Evolutionary conservation across 1,284 basidiomycete genomes (phyloP).

Genomic region (Ceratobasidium papillatum): DNA sequence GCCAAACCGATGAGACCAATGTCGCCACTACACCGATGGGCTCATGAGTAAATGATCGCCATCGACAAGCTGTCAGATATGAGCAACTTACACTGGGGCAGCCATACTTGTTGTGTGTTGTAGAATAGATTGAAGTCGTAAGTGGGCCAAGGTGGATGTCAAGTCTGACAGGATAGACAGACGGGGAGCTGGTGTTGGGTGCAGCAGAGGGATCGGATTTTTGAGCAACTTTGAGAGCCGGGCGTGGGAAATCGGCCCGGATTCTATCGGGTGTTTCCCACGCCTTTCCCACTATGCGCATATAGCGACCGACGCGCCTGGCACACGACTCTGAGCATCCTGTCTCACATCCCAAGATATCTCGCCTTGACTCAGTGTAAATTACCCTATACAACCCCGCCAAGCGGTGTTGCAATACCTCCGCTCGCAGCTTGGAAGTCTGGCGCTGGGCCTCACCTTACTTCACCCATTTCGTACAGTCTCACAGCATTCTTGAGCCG

Average conservation of each 20-base stretch:
- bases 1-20: conserved; percentile 95
- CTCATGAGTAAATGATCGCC: neutral
- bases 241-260: conserved; percentile 31
- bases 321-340: conserved; percentile 15
- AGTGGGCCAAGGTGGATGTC: neutral
- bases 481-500: neutral
- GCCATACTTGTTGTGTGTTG: conserved; percentile 31
- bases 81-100: conserved; percentile 27
- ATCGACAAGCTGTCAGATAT: neutral
- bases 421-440: neutral
- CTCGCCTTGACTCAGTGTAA: conserved; percentile 19
- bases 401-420: neutral
- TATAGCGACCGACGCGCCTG: neutral
- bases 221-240: conserved; percentile 23
- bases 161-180: conserved; percentile 18
- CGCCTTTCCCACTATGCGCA: conserved; percentile 1
- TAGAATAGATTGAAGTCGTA: conserved; percentile 27
- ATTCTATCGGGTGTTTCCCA: conserved; percentile 20
- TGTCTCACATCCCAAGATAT: conserved; percentile 11
- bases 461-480: neutral
- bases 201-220: conserved; percentile 14
- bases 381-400: neutral
- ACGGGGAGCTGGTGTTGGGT: conserved; percentile 2
- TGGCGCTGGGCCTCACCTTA: neutral
- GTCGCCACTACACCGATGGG: conserved; percentile 71